A percentile compares a stretch with the other conserved stretches of the same genome.
Evolutionary conservation across 345 rosid species (phyloP).

Genomic region (Leavenworthia alabamica): DNA sequence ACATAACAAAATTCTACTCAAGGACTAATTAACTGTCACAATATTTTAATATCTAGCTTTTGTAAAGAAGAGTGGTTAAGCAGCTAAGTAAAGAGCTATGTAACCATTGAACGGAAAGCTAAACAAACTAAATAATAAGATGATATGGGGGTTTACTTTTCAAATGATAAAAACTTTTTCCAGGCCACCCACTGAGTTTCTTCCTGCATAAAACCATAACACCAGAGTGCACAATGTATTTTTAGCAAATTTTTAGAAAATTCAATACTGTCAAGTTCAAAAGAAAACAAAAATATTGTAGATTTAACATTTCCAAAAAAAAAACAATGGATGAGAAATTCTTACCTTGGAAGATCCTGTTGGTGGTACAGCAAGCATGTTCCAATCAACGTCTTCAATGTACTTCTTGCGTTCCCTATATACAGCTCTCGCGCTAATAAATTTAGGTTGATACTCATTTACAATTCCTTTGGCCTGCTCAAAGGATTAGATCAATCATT

Average conservation of each 20-base stretch:
- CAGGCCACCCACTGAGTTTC: constrained; percentile 91
- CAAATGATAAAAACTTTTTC: constrained; percentile 81
- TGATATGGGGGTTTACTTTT: constrained; percentile 48
- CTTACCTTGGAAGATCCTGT: constrained; percentile 60
- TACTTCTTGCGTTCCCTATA: constrained; percentile 89
- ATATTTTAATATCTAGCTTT: background rate
- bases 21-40: background rate
- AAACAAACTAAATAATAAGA: background rate
- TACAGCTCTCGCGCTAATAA: constrained; percentile 89
- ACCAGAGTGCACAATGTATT: background rate
- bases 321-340: constrained; percentile 23
- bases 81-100: background rate
- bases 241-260: background rate
- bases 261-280: constrained; percentile 2
- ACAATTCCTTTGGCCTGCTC: constrained; percentile 89
- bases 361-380: constrained; percentile 89
- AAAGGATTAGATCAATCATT: constrained; percentile 20
- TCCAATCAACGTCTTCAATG: constrained; percentile 91
- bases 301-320: constrained; percentile 1
- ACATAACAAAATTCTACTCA: background rate
- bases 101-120: background rate
- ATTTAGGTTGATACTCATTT: constrained; percentile 86
- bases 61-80: background rate
- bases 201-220: constrained; percentile 48
- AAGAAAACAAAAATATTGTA: background rate